These are phyloP conservation scores for Eutrema yunnanense DNA, from an alignment of 345 rosid genomes.

Conservation along the genomic window DNA sequence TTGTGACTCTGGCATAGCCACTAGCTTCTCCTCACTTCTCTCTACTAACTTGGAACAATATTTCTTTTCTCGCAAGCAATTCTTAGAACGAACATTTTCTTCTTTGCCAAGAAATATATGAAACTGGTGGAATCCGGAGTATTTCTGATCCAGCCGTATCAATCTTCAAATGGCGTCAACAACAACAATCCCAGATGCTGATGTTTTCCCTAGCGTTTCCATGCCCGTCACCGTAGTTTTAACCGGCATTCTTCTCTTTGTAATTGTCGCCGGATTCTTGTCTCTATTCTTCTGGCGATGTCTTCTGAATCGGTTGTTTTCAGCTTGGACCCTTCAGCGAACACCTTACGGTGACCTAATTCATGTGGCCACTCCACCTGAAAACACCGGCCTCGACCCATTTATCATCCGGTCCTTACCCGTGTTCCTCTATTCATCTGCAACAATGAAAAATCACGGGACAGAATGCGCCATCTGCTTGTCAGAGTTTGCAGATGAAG, in stretches of 20 bases:
- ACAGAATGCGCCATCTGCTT: conserved; percentile 83
- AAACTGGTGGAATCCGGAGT: not conserved
- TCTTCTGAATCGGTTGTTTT: conserved; percentile 42
- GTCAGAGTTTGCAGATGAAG: conserved; percentile 60
- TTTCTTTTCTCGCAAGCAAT: not conserved
- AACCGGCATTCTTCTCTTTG: conserved; percentile 43
- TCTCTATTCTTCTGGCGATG: conserved; percentile 55
- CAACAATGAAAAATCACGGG: conserved; percentile 40
- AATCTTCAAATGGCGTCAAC: conserved; percentile 20
- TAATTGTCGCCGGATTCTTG: conserved; percentile 53
- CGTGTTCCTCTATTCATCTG: conserved; percentile 38
- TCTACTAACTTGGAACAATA: not conserved
- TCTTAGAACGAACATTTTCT: conserved; percentile 15
- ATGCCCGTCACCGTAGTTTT: conserved; percentile 45
- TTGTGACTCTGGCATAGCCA: not conserved
- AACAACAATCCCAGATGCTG: conserved; percentile 2
- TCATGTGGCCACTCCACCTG: not conserved
- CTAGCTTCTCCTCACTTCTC: conserved; percentile 18
- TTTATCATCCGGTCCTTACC: conserved; percentile 50
- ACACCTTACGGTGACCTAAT: conserved; percentile 35
- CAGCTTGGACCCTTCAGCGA: conserved; percentile 33
- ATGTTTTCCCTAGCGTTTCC: conserved; percentile 14
- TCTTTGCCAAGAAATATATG: not conserved
- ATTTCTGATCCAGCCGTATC: not conserved
- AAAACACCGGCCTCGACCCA: conserved; percentile 55